A percentile compares a stretch with the other conserved stretches of the same genome.
Evolutionary conservation across 768 basidiomycete species (phyloP).

Genomic region (Rhizopogon roseolus): DNA sequence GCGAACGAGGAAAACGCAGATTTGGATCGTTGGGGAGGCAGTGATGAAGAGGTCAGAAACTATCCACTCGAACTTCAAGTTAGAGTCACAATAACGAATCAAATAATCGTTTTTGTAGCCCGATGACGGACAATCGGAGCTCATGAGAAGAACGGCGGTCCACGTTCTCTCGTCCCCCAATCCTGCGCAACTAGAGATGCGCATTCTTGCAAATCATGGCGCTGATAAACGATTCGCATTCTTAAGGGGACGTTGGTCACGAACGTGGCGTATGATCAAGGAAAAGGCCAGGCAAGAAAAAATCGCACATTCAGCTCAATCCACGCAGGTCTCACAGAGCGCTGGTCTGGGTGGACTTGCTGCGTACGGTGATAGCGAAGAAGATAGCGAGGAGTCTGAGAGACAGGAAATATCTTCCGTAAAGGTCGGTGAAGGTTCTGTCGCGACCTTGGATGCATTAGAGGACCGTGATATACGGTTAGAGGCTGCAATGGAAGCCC

Average conservation of each 20-base stretch:
- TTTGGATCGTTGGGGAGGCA: conserved; percentile 58
- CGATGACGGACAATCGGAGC: conserved; percentile 49
- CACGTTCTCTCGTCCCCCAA: conserved; percentile 72
- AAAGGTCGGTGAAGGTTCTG: neutral
- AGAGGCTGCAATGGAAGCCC: conserved; percentile 37
- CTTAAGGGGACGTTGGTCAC: conserved; percentile 70
- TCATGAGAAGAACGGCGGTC: conserved; percentile 72
- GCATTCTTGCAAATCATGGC: conserved; percentile 85
- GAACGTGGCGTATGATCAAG: conserved; percentile 57
- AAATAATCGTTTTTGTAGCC: conserved; percentile 35
- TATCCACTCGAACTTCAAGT: neutral
- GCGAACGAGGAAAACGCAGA: conserved; percentile 33
- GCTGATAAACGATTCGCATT: conserved; percentile 77
- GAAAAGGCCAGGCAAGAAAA: conserved; percentile 32
- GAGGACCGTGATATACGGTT: neutral
- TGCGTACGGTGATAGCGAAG: conserved; percentile 57
- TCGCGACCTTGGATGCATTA: neutral
- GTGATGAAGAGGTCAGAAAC: conserved; percentile 60
- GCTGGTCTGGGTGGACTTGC: conserved; percentile 47
- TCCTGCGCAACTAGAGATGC: conserved; percentile 78
- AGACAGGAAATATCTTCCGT: neutral
- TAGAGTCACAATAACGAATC: neutral
- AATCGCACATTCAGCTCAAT: conserved; percentile 20
- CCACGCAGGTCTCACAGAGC: neutral
- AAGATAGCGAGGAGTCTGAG: conserved; percentile 23